Percentiles rank a stretch among this genome's conserved stretches.
These are phyloP conservation scores for Chlamydomonas sphaeroides DNA, from an alignment of 139 green algal genomes.

Conservation along the genomic window DNA sequence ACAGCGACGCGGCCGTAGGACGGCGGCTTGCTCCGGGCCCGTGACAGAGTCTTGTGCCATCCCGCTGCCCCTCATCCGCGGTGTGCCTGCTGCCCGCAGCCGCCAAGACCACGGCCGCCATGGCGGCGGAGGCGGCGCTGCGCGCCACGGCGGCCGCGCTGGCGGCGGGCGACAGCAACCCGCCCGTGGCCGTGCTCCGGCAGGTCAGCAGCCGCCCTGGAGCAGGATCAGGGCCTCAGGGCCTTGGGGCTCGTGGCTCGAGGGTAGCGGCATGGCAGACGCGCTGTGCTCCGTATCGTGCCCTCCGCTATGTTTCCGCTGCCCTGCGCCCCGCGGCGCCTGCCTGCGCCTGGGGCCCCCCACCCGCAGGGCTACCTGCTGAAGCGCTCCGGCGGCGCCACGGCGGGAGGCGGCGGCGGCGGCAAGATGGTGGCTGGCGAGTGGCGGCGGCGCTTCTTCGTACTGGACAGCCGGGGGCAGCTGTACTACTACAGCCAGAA, in stretches of 20 bases:
- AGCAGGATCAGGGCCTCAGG: too few relatives aligned
- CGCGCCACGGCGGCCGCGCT: background rate
- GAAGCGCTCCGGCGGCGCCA: constrained; percentile 64
- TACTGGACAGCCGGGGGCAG: constrained; percentile 82
- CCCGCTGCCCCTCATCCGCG: too few relatives aligned
- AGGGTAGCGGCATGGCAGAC: too few relatives aligned
- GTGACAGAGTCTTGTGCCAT: too few relatives aligned
- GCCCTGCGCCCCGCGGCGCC: too few relatives aligned
- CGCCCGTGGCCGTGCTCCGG: background rate
- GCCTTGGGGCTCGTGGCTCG: too few relatives aligned
- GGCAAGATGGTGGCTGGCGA: constrained; percentile 57
- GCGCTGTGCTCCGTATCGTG: too few relatives aligned
- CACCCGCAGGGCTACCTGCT: constrained; percentile 84
- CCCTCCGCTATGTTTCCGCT: too few relatives aligned
- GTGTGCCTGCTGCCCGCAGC: constrained; percentile 5
- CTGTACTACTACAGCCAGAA: constrained; percentile 83
- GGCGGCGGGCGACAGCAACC: constrained; percentile 2
- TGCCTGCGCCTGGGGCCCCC: too few relatives aligned
- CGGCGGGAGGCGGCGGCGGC: constrained; percentile 3
- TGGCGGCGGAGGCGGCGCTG: constrained; percentile 27
- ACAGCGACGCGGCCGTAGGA: too few relatives aligned
- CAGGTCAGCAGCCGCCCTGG: too few relatives aligned
- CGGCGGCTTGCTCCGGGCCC: too few relatives aligned
- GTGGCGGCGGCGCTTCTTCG: constrained; percentile 92
- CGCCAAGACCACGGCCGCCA: constrained; percentile 7